These are phyloP conservation scores for Penicillium ucsense DNA, from an alignment of 495 filamentous ascomycete genomes.

Conservation along the genomic window DNA sequence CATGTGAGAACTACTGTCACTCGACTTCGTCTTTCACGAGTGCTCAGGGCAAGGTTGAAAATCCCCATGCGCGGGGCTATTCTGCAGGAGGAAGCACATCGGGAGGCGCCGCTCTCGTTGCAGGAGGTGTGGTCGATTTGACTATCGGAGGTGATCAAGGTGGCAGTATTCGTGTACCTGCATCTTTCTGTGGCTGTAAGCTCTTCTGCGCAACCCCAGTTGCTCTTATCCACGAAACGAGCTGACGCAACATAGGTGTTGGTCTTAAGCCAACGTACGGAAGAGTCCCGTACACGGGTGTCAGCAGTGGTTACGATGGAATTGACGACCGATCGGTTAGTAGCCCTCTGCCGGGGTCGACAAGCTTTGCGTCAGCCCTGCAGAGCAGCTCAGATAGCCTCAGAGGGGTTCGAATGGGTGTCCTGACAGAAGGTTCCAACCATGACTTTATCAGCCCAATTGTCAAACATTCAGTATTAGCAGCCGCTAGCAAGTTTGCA, in stretches of 20 bases:
- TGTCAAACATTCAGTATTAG: conserved; percentile 31
- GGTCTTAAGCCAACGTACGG: conserved; percentile 44
- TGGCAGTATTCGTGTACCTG: conserved; percentile 49
- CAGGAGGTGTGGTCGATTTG: conserved; percentile 39
- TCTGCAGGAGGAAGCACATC: conserved; percentile 48
- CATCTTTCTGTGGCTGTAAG: conserved; percentile 37
- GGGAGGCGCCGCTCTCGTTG: conserved; percentile 47
- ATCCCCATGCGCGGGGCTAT: conserved; percentile 38
- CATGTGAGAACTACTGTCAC: conserved; percentile 40
- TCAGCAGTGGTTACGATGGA: conserved; percentile 42
- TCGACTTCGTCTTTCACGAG: conserved; percentile 36
- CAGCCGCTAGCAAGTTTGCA: conserved; percentile 35
- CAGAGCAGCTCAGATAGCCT: conserved; percentile 18
- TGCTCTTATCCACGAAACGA: background rate
- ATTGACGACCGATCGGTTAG: conserved; percentile 45
- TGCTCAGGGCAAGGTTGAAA: conserved; percentile 41
- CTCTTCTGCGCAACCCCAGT: background rate
- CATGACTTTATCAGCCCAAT: conserved; percentile 30
- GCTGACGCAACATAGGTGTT: conserved; percentile 18
- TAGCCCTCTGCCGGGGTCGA: conserved; percentile 35
- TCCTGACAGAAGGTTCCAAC: conserved; percentile 41
- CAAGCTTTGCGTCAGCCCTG: conserved; percentile 28
- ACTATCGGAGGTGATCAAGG: conserved; percentile 52
- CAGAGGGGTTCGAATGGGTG: conserved; percentile 41
- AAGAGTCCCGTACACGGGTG: conserved; percentile 42